Base-by-base conservation (phyloP, 345 rosid species). In the Aegle marmelos region DNA sequence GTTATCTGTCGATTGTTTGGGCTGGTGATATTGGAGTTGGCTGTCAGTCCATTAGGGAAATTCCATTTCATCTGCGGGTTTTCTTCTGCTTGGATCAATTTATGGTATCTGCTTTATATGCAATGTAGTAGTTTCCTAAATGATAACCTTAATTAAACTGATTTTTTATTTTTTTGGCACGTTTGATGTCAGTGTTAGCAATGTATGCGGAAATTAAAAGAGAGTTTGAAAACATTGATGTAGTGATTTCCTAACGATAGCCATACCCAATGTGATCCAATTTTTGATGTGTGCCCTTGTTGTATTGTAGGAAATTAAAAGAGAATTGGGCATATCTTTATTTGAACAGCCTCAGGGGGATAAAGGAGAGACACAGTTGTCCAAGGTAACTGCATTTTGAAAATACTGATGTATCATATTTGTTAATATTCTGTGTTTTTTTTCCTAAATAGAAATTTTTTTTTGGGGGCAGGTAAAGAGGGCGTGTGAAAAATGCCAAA, bases 241-340 rank as follows among this genome's bases (percentile, higher is more conserved):
- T n/a, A n/a, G n/a, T n/a, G n/a, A n/a, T n/a, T n/a, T n/a, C n/a
- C n/a, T n/a, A n/a, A n/a, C n/a, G n/a, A n/a, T n/a, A n/a, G 72
- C 4, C 39, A 34, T 61, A 16, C 28, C 54, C 33, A 19, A n/a
- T 34, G 14, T 17, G n/a, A 36, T 34, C 4, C 39, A 27, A 34
- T 37, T 67, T 48, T 25, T 13, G 36, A 36, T 64, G 25, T 57
- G 5, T 45, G 41, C 68, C 4, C 4, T 45, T 34, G 5, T 70
- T 34, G 5, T 67, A 11, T 28, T 59, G 30, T 84, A 87, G 90
- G 88, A 87, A 33, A 78, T 85, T 63, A 84, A 83, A 69, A 80
- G 88, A 77, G 88, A 85, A 68, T 78, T 85, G 31, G 88, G 90
- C 56, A 80, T 83, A 64, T 85, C 87, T 22, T 70, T 71, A 41